Evolutionary conservation across 164 flowering plant genomes (phyloP).

Genomic region (Aristolochia fimbriata): DNA sequence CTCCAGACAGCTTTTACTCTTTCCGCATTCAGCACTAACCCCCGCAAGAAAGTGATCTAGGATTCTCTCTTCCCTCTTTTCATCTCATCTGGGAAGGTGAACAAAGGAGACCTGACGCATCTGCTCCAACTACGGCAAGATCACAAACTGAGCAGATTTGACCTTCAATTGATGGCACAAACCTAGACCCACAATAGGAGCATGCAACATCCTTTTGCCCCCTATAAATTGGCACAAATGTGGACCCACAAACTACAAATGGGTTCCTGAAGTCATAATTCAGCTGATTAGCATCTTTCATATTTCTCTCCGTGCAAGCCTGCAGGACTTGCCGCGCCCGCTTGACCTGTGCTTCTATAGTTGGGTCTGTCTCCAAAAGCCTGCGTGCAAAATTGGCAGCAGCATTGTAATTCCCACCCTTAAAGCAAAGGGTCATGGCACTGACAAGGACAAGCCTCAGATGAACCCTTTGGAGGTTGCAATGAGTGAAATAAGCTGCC

Average conservation of each 20-base stretch:
- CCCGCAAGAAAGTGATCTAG: too few species aligned
- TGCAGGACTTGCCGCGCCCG: conserved; percentile 60
- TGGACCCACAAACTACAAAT: conserved; percentile 74
- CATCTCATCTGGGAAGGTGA: conserved; percentile 67
- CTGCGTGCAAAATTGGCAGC: conserved; percentile 66
- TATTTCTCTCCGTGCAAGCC: conserved; percentile 30
- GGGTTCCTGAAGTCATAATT: conserved; percentile 81
- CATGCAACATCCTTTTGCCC: conserved; percentile 73
- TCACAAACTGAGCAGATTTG: conserved; percentile 62
- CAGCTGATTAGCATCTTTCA: conserved; percentile 33
- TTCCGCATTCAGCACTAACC: too few species aligned
- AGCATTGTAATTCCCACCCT: conserved; percentile 44
- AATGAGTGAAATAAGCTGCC: conserved; percentile 72
- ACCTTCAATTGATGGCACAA: conserved; percentile 59
- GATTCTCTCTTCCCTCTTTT: background rate
- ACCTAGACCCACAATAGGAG: conserved; percentile 60
- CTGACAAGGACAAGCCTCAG: conserved; percentile 37
- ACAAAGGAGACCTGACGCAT: conserved; percentile 77
- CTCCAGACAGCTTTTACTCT: too few species aligned
- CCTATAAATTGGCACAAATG: conserved; percentile 63
- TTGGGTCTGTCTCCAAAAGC: conserved; percentile 57
- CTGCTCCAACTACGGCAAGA: conserved; percentile 63
- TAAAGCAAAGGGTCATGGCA: conserved; percentile 48
- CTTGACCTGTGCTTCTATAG: conserved; percentile 48
- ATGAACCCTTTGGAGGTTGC: conserved; percentile 42